phyloP scores from a whole-genome alignment of 2,329 filamentous ascomycete species.

The Helotiales sp. region DNA sequence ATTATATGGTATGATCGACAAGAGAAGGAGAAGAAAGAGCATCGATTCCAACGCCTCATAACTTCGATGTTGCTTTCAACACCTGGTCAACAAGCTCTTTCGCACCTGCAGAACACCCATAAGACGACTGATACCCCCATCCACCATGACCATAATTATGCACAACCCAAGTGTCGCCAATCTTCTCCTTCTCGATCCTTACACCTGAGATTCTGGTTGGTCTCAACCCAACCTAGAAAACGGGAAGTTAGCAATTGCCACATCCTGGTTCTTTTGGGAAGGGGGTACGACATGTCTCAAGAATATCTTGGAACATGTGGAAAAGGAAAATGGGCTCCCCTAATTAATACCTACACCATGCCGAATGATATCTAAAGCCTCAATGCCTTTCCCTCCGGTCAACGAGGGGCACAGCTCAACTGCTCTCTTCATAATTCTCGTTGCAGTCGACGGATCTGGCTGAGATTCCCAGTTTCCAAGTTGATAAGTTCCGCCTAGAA shows the following conservation, averaged over 20 bases:
- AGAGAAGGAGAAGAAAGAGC: not conserved
- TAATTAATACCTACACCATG: too few relatives aligned
- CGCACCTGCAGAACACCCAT: conserved; percentile 71
- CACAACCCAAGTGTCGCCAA: conserved; percentile 60
- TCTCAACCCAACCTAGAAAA: conserved; percentile 68
- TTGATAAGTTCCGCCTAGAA: conserved; percentile 71
- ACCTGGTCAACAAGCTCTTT: conserved; percentile 71
- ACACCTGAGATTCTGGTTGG: conserved; percentile 65
- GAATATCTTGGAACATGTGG: too few relatives aligned
- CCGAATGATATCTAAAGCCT: conserved; percentile 66
- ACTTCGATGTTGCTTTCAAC: conserved; percentile 73
- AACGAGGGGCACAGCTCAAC: conserved; percentile 60
- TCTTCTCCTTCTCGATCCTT: conserved; percentile 65
- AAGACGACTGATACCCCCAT: conserved; percentile 67
- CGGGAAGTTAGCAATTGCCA: too few relatives aligned
- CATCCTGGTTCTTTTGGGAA: too few relatives aligned
- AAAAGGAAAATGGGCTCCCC: too few relatives aligned
- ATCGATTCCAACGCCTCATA: not conserved
- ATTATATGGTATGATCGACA: not conserved
- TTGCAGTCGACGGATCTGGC: conserved; percentile 65
- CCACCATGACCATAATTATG: conserved; percentile 68
- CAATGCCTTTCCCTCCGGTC: conserved; percentile 60
- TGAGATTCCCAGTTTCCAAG: conserved; percentile 67
- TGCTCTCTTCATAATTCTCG: conserved; percentile 69
- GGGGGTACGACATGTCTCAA: too few relatives aligned